Evolutionary conservation across 2,329 filamentous ascomycete genomes (phyloP), one percentile per base, ranked within the genome.

Genomic region (Neofusicoccum kwambonambiense): DNA sequence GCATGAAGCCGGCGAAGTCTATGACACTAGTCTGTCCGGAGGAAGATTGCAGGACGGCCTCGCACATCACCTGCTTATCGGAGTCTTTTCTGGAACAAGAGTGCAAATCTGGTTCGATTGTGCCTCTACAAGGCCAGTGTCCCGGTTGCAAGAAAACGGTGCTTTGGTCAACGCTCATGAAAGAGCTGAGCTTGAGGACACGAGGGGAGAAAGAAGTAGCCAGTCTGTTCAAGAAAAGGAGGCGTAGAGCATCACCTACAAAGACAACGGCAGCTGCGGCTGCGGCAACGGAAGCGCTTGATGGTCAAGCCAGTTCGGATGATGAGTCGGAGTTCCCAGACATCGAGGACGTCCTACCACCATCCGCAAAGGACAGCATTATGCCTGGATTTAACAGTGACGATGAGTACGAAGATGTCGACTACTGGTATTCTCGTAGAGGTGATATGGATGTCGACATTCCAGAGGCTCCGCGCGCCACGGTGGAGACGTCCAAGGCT

Each of bases 101-200:
- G 39, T 70, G 72, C 4, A 70, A 75, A 13, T 49, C 57, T 15
- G 74, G 74, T n/a, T 70, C 72, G 1, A 71, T 96, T 1, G 72
- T 96, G 1, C 94, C 94, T 0, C 81, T 85, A 1, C 74, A 82
- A 39, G 93, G 92, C 2, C 76, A 71, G 2, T 98, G 94, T 77
- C 92, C 92, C 0, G 79, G 79, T 19, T 98, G 94, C 73, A 77
- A 82, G 1, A 80, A 81, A 0, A 76, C 81, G 4, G 78, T 93
- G 1, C 75, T 82, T 58, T 98, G 94, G 94, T 81, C 83, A 0
- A 86, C 90, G 54, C 86, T 97, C 78, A 90, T 96, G 80, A 93
- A 88, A 73, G 93, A 96, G 74, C 77, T 96, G 70, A 95, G 85
- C 58, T 78, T 97, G 56, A 84, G 94, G 37, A 81, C 86, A 41